Percentiles rank a stretch among this genome's conserved stretches.
These are phyloP conservation scores for Cichorium intybus DNA, from an alignment of 140 eudicot genomes.

Conservation along the genomic window DNA sequence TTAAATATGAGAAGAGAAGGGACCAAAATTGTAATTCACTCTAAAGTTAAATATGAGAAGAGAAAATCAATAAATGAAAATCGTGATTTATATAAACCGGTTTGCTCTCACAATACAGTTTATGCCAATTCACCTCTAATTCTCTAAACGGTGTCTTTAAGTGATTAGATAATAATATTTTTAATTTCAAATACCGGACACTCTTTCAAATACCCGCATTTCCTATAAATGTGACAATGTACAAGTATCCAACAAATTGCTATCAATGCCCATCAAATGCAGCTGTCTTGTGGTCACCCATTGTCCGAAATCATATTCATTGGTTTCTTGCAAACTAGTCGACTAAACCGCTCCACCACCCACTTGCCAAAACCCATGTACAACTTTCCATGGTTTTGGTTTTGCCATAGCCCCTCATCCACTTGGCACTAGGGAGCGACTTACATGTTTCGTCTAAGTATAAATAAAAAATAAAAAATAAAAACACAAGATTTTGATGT, in stretches of 20 bases:
- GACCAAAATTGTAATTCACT: no score
- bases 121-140: no score
- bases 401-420: constrained; percentile 6
- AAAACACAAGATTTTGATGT: neutral
- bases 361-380: neutral
- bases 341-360: constrained; percentile 5
- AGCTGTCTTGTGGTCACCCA: constrained; percentile 30
- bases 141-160: no score
- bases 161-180: no score
- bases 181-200: no score
- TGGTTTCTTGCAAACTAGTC: constrained; percentile 13
- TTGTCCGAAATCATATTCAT: constrained; percentile 6
- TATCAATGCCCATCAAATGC: constrained; percentile 18
- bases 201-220: no score
- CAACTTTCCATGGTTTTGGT: neutral
- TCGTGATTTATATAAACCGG: no score
- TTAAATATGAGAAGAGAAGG: no score
- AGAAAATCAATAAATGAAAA: no score
- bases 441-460: neutral
- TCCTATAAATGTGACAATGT: constrained; percentile 5
- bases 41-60: no score
- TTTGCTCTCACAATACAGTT: no score
- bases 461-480: neutral
- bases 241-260: constrained; percentile 6
- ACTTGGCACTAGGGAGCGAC: constrained; percentile 11